Conservation (phyloP, 140 eudicot species). For the Bidens hawaiensis region DNA sequence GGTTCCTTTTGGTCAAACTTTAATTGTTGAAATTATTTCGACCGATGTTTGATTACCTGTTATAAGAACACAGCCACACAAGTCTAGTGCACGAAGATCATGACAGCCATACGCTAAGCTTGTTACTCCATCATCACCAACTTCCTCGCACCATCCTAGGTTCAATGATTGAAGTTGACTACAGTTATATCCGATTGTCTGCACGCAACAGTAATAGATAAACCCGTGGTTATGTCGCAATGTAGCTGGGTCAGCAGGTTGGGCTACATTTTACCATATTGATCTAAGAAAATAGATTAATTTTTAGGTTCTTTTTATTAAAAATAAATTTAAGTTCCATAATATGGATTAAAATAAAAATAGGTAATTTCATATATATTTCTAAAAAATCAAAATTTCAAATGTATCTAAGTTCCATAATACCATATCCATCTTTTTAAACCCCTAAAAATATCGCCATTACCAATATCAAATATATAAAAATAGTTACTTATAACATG, state of each 20-base stretch:
- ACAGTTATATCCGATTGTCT: conserved; percentile 82
- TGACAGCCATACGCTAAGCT: conserved; percentile 93
- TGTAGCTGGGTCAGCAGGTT: neutral
- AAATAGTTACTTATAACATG: neutral
- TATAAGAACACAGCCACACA: conserved; percentile 90
- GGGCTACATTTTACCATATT: neutral
- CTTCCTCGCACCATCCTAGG: conserved; percentile 92
- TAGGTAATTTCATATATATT: too few species aligned
- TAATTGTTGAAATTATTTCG: too few species aligned
- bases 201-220: conserved; percentile 7
- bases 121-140: conserved; percentile 74
- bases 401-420: too few species aligned
- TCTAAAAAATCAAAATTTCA: too few species aligned
- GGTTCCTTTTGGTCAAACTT: too few species aligned
- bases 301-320: neutral
- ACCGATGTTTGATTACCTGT: conserved; percentile 45
- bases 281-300: neutral
- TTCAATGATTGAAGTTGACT: conserved; percentile 58
- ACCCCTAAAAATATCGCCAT: too few species aligned
- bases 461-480: too few species aligned
- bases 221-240: neutral
- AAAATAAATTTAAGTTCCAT: too few species aligned
- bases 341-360: too few species aligned
- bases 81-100: conserved; percentile 71
- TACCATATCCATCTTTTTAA: too few species aligned